Base-by-base conservation (phyloP, 2,329 filamentous ascomycete genomes). In the Raffaelea albimanens region DNA sequence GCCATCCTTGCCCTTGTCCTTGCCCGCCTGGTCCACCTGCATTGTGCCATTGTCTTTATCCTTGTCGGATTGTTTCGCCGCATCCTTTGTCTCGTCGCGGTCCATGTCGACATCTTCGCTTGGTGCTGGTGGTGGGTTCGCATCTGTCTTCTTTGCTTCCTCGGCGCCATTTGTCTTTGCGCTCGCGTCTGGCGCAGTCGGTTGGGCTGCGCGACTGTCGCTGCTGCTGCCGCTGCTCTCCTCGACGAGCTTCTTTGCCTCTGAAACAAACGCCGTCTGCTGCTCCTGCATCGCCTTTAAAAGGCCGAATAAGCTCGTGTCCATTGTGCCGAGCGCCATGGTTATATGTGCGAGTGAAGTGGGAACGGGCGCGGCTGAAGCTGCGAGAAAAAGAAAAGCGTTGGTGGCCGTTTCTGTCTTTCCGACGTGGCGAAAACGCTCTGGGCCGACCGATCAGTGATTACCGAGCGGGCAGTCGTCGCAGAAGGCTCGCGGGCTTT, bases 251-350 rank as follows among this genome's bases (percentile, higher is more conserved):
- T 9, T 13, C 14, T 38, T 42, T 8, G 48, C 42, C 7, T 47
- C 44, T 18, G 13, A 10, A 11, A 42, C 42, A 5, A 55, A 44
- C 3, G 29, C 33, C 11, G 45, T 18, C 20, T 51, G 43, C 43
- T 53, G 51, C 18, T 47, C 46, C 40, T 52, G 47, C 38, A 48
- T 47, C 22, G 47, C 48, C 40, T 22, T 48, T 38, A 51, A 45
- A 19, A 49, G 40, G 33, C 38, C 18, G 18, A 53, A 34, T n/a
- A 55, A 19, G 20, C 36, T 40, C 18, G 22, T 46, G 40, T 52
- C 52, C 11, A 44, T 40, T 18, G 22, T 46, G 40, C 50, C 52
- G 16, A 44, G 34, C 7, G 42, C 33, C 48, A 51, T 51, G 16
- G 4, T 8, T 10, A 19, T 20, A 25, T 16, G 5, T 29, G 25